phyloP scores from a whole-genome alignment of 106 monocot genomes.

The Triglochin maritima region DNA sequence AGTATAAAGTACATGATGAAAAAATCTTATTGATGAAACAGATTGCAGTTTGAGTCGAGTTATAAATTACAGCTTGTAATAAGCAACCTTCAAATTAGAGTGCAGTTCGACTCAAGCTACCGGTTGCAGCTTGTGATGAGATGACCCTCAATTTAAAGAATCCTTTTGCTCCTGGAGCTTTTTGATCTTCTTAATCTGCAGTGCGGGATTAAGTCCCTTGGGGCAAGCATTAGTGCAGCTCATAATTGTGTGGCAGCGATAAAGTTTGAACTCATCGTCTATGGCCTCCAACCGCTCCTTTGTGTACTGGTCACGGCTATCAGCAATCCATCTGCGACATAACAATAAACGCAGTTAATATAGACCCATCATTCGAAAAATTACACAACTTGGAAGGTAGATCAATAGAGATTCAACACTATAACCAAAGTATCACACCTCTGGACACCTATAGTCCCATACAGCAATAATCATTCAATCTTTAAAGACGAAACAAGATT shows the following conservation, averaged over 20 bases:
- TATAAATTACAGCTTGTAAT: too few relatives aligned
- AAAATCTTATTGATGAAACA: too few relatives aligned
- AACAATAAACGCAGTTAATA: not conserved
- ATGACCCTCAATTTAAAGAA: not conserved
- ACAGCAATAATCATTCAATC: too few relatives aligned
- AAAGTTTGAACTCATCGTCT: conserved; percentile 89
- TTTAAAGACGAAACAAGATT: too few relatives aligned
- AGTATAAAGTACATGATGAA: too few relatives aligned
- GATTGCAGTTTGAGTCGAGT: too few relatives aligned
- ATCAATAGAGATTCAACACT: too few relatives aligned
- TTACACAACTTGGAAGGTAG: not conserved
- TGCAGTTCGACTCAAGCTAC: too few relatives aligned
- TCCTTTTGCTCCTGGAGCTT: conserved; percentile 58
- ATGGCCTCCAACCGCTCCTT: conserved; percentile 80
- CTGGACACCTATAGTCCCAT: too few relatives aligned
- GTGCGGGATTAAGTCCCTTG: conserved; percentile 78
- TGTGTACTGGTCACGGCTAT: conserved; percentile 89
- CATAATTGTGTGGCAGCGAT: conserved; percentile 87
- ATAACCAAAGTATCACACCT: too few relatives aligned
- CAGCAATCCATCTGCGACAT: conserved; percentile 80
- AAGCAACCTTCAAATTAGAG: too few relatives aligned
- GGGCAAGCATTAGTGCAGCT: conserved; percentile 88
- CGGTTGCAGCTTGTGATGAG: too few relatives aligned
- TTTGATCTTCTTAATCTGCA: conserved; percentile 59
- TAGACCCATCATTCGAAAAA: not conserved